Evolutionary conservation across 163 green algal species (phyloP).

Genomic region (Smithsoniella earleae): DNA sequence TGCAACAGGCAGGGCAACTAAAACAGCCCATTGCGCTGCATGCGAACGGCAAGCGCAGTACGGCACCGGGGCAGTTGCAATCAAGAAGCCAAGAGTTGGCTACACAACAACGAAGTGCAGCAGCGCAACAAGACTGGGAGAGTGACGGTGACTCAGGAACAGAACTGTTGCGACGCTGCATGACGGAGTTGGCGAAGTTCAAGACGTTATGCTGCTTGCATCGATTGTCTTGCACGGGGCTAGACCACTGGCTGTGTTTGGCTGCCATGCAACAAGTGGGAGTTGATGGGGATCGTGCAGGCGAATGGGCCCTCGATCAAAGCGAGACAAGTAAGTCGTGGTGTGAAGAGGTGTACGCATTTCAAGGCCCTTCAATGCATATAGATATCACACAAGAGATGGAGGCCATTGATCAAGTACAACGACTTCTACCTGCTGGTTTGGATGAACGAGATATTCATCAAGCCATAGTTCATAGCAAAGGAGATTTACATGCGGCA

Average conservation of each 20-base stretch:
- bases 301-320: constrained; percentile 8
- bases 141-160: background rate
- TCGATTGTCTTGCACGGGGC: background rate
- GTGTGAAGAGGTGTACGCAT: background rate
- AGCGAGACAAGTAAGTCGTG: background rate
- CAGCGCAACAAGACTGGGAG: background rate
- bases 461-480: background rate
- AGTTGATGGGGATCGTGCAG: constrained; percentile 12
- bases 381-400: constrained; percentile 25
- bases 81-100: background rate
- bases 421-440: background rate
- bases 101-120: background rate
- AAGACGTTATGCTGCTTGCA: constrained; percentile 24
- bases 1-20: background rate
- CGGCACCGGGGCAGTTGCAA: background rate
- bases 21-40: background rate
- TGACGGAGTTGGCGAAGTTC: constrained; percentile 19
- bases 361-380: background rate
- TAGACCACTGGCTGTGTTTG: constrained; percentile 22
- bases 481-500: constrained; percentile 13
- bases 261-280: constrained; percentile 13
- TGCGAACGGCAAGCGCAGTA: background rate
- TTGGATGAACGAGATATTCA: background rate
- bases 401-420: constrained; percentile 7
- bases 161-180: constrained; percentile 1